Percentiles rank a stretch among this genome's conserved stretches.
These are phyloP conservation scores for Leucoagaricus sp. DNA, from an alignment of 1,284 basidiomycete species.

Conservation along the genomic window DNA sequence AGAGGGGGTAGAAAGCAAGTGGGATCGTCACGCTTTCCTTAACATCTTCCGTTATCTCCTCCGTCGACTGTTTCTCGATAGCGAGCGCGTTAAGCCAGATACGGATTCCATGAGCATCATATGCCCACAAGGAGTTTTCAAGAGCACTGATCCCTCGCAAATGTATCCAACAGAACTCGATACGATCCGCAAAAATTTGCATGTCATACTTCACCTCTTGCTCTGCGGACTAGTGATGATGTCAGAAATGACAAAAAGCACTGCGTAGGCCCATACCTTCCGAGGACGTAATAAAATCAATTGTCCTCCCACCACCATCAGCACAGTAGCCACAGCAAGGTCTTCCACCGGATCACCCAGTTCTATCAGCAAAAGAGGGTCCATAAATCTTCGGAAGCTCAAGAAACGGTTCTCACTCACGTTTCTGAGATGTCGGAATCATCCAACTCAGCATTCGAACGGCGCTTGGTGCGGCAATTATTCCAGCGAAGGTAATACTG, in stretches of 20 bases:
- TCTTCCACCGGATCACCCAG: slow-evolving; percentile 95
- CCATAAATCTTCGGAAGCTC: background rate
- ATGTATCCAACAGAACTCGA: slow-evolving; percentile 99
- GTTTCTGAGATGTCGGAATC: slow-evolving; percentile 91
- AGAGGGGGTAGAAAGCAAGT: slow-evolving; percentile 94
- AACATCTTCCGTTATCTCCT: slow-evolving; percentile 60
- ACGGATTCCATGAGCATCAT: slow-evolving; percentile 87
- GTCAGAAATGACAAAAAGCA: slow-evolving; percentile 16
- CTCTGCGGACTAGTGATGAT: slow-evolving; percentile 59
- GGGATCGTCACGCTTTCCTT: slow-evolving; percentile 92
- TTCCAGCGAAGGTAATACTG: slow-evolving; percentile 92
- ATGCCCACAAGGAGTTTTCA: slow-evolving; percentile 98
- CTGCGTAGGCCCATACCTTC: slow-evolving; percentile 50
- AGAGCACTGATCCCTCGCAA: slow-evolving; percentile 88
- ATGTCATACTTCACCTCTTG: slow-evolving; percentile 97
- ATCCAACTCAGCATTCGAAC: slow-evolving; percentile 97
- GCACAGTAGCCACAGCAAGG: slow-evolving; percentile 89
- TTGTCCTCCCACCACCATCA: slow-evolving; percentile 95
- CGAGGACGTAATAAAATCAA: slow-evolving; percentile 85
- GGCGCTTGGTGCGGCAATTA: slow-evolving; percentile 82
- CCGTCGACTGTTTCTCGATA: slow-evolving; percentile 59
- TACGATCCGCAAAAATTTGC: slow-evolving; percentile 93
- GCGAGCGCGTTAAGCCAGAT: slow-evolving; percentile 96
- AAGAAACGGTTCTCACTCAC: slow-evolving; percentile 45
- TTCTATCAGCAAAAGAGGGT: slow-evolving; percentile 48